Evolutionary conservation across 176 grass and related monocot genomes (phyloP), one percentile per base, ranked within the genome.

Genomic region (Avena eriantha): DNA sequence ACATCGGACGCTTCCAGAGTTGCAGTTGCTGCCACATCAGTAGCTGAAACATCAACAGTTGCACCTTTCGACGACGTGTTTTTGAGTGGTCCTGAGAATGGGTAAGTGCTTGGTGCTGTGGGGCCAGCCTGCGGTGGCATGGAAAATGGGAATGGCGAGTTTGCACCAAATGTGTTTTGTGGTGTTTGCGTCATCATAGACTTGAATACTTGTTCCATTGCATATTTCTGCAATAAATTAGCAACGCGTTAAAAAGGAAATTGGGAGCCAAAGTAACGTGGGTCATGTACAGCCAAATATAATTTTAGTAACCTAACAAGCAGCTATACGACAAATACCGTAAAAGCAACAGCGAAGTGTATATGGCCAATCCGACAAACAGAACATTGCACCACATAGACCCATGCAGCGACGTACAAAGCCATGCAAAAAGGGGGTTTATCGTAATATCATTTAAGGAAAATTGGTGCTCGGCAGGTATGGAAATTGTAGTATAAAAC

Each of bases 161-260:
- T 93, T 9, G 82, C 73, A 23, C 88, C 77, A 87, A 94, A 99
- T 48, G 86, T 97, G 85, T 84, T 85, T 84, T 86, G 81, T 76
- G 90, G 87, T 84, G 94, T 53, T 59, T 96, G 94, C 77, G 85
- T 85, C 97, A 99, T 99, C 97, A 99, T 97, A 67, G 94, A 91
- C 60, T 94, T 99, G 58, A 99, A 89, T 85, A 92, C 94, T 93
- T 99, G 97, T 56, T 99, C 80, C 80, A 99, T 82, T 68, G 95
- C 95, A 64, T 93, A 89, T 85, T 41, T 91, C 95, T 97, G 86
- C 72, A 84, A 79, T 12, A 91, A 10, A 87, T 69, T 77, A 81
- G 63, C 36, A 78, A 73, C 13, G 64, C 45, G 10, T 63, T 18
- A 85, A 85, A 66, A 69, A 34, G 12, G 17, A 46, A 69, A 46